Base-by-base conservation (phyloP, 163 green algal genomes). In the Chloromonas sp. region DNA sequence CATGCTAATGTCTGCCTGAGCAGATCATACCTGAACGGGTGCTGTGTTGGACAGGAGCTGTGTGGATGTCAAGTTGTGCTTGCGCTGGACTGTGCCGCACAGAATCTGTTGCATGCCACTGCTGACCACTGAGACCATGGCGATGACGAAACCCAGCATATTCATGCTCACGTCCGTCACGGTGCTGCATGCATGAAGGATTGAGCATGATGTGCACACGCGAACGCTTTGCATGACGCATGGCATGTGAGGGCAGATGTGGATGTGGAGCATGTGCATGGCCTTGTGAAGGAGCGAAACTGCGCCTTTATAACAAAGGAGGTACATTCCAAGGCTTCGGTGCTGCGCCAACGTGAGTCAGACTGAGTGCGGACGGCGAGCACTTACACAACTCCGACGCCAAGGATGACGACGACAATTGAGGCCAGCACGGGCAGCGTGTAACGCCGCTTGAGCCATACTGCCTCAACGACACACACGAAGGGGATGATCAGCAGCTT, bases 401-500 rank as follows among this genome's bases (percentile, higher is more conserved):
- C 96, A 0, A 87, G 1, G 1, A 98, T 83, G 0, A 98, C 94
- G 1, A 96, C 81, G 1, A 93, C 1, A 0, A 98, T 95, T 2
- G 91, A 93, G 0, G 82, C 78, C 14, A 97, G 86, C 14, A 96
- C 90, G 14, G 91, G 86, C 1, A 81, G 15, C 0, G 91, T 93
- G 87, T 98, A 97, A 14, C 81, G 86, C 62, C 91, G 90, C 36
- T 90, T 87, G 70, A 98, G 87, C 86, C 93, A 97, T 13, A 96
- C 86, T 2, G 84, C 82, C 90, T 99, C 96, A 77, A 98, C 87
- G 1, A 97, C 60, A 85, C 94, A 97, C 13, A 96, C 93, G 79
- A 95, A 98, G 0, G 96, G 96, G 82, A 98, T 97, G 86, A 98
- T 98, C 61, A 96, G 89, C 61, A 99, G 92, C 92, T 99, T 99